These are phyloP conservation scores for Dactylella cylindrospora DNA, from an alignment of 2,329 filamentous ascomycete species.

Conservation along the genomic window DNA sequence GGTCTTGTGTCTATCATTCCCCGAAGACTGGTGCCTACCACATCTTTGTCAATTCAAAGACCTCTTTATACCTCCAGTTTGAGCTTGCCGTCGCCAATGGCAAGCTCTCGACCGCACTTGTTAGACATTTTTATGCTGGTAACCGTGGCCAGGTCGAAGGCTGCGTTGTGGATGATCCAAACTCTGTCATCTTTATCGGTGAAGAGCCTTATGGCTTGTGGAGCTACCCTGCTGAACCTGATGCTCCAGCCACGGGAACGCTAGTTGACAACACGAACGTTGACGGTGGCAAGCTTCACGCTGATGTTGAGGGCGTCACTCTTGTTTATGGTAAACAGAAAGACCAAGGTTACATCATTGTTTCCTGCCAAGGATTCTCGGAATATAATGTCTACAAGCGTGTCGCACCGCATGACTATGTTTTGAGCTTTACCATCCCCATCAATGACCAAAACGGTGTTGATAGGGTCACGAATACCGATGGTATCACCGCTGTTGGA, in stretches of 20 bases:
- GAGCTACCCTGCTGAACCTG: slow-evolving; percentile 59
- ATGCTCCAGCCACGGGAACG: slow-evolving; percentile 51
- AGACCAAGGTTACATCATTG: slow-evolving; percentile 57
- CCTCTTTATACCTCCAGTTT: slow-evolving; percentile 60
- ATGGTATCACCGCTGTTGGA: slow-evolving; percentile 58
- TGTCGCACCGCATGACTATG: slow-evolving; percentile 57
- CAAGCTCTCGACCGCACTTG: slow-evolving; percentile 55
- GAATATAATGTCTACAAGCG: slow-evolving; percentile 59
- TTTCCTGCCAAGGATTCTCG: slow-evolving; percentile 60
- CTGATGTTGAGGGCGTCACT: slow-evolving; percentile 61
- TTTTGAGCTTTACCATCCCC: slow-evolving; percentile 57
- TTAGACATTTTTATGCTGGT: slow-evolving; percentile 58
- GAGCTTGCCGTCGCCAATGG: slow-evolving; percentile 55
- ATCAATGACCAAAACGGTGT: slow-evolving; percentile 54
- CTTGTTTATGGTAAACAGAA: slow-evolving; percentile 56
- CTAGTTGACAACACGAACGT: slow-evolving; percentile 53
- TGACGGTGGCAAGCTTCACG: slow-evolving; percentile 56
- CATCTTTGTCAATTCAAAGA: slow-evolving; percentile 61
- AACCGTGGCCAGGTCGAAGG: slow-evolving; percentile 60
- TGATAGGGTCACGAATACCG: slow-evolving; percentile 60
- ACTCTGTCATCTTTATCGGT: slow-evolving; percentile 58
- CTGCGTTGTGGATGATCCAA: slow-evolving; percentile 59
- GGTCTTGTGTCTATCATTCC: slow-evolving; percentile 59
- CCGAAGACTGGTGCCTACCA: slow-evolving; percentile 57
- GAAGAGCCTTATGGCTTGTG: slow-evolving; percentile 60